These are phyloP conservation scores for Annulohypoxylon bovei DNA, from an alignment of 495 filamentous ascomycete genomes.

Conservation along the genomic window DNA sequence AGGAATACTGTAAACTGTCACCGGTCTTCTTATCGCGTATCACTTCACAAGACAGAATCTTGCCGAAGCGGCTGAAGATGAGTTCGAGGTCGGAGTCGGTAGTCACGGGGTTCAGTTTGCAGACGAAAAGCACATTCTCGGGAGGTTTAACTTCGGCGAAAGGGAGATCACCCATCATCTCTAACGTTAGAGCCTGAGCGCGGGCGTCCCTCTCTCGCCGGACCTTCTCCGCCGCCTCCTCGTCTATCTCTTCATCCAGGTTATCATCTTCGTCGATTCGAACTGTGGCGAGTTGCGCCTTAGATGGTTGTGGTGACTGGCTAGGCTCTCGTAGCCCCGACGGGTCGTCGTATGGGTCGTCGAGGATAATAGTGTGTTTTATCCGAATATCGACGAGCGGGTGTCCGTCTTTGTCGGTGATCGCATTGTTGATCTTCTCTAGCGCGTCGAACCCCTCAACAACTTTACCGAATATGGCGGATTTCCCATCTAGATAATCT, in stretches of 20 bases:
- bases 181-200: constrained; percentile 92
- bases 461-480: constrained; percentile 92
- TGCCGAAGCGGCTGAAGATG: constrained; percentile 97
- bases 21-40: constrained; percentile 94
- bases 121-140: constrained; percentile 97
- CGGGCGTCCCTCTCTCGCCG: constrained; percentile 91
- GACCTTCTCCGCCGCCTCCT: constrained; percentile 82
- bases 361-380: constrained; percentile 86
- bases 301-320: constrained; percentile 81
- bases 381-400: constrained; percentile 92
- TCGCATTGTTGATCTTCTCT: constrained; percentile 91
- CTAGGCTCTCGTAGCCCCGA: constrained; percentile 76
- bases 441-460: constrained; percentile 92
- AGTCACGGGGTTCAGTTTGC: constrained; percentile 97
- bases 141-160: constrained; percentile 98
- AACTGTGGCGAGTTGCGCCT: constrained; percentile 88
- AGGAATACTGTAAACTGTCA: constrained; percentile 96
- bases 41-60: constrained; percentile 94
- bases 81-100: constrained; percentile 92
- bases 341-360: constrained; percentile 89
- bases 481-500: constrained; percentile 89
- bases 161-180: constrained; percentile 97
- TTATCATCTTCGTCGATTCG: constrained; percentile 91
- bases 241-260: constrained; percentile 67
- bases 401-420: constrained; percentile 83